These are phyloP conservation scores for Fusarium torulosum DNA, from an alignment of 2,329 filamentous ascomycete species.

Conservation along the genomic window DNA sequence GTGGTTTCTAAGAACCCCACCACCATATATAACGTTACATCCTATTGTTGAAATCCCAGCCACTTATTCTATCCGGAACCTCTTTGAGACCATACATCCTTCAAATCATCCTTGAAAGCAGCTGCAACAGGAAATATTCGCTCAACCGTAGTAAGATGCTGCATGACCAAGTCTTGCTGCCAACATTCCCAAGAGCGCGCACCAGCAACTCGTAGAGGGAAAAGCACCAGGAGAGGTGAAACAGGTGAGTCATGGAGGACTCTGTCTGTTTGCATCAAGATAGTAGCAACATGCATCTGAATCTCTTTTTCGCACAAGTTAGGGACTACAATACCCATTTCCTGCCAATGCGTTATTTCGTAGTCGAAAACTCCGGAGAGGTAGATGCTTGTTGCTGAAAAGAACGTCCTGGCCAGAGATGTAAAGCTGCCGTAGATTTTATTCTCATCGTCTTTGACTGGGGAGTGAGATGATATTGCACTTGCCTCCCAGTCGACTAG, in stretches of 20 bases:
- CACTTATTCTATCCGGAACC: background rate
- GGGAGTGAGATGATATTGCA: fast-evolving
- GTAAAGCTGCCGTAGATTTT: constrained; percentile 16
- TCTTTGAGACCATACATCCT: constrained; percentile 35
- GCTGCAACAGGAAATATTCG: constrained; percentile 46
- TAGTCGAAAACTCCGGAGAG: constrained; percentile 56
- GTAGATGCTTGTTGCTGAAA: constrained; percentile 53
- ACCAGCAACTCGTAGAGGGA: constrained; percentile 53
- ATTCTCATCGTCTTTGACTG: fast-evolving
- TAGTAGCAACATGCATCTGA: constrained; percentile 40
- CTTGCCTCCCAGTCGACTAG: constrained; percentile 31
- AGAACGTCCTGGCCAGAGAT: constrained; percentile 44
- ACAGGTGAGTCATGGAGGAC: constrained; percentile 42
- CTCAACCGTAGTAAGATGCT: constrained; percentile 38
- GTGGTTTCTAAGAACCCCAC: too few relatives aligned
- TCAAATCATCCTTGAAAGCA: constrained; percentile 44
- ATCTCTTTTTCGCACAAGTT: constrained; percentile 41
- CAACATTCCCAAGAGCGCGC: constrained; percentile 43
- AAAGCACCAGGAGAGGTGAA: constrained; percentile 52
- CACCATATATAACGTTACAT: too few relatives aligned
- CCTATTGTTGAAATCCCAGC: too few relatives aligned
- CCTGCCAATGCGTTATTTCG: constrained; percentile 50
- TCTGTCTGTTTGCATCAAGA: constrained; percentile 37
- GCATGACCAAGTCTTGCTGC: constrained; percentile 43
- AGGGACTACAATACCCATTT: constrained; percentile 39